Percentiles rank a stretch among this genome's conserved stretches.
Conservation (phyloP, 2,329 filamentous ascomycete species). For the Hysterium pulicare region DNA sequence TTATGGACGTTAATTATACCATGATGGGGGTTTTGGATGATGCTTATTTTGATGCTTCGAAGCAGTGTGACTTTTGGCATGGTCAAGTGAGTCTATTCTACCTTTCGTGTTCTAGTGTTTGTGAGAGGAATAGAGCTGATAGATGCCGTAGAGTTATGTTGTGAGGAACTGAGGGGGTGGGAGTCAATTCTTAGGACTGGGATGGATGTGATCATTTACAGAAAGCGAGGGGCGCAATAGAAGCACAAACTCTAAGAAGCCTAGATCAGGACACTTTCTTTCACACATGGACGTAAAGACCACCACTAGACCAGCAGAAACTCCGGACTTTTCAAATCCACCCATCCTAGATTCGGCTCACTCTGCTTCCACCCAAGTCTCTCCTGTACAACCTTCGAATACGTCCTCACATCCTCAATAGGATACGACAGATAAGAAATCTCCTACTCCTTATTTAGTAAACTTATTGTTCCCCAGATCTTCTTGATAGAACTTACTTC, state of each 20-base stretch:
- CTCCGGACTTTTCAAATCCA: constrained; percentile 39
- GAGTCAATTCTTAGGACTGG: too few species aligned
- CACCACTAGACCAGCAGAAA: constrained; percentile 14
- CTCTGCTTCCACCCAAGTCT: constrained; percentile 41
- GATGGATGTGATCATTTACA: too few species aligned
- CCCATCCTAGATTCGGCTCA: constrained; percentile 42
- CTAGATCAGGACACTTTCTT: too few species aligned
- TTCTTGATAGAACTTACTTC: constrained; percentile 16
- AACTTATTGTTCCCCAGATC: neutral
- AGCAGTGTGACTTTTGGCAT: neutral
- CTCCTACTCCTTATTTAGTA: constrained; percentile 13
- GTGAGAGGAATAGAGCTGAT: too few species aligned
- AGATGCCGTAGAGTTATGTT: neutral
- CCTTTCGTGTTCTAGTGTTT: too few species aligned
- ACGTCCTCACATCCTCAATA: constrained; percentile 38
- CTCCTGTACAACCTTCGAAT: constrained; percentile 36
- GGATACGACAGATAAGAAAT: constrained; percentile 37
- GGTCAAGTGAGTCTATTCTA: too few species aligned
- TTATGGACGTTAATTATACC: neutral
- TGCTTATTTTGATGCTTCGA: neutral
- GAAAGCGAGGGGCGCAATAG: too few species aligned
- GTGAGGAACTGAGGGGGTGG: neutral
- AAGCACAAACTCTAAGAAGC: too few species aligned
- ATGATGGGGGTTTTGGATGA: neutral
- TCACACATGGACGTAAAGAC: too few species aligned